Evolutionary conservation across 2,329 filamentous ascomycete genomes (phyloP).

Genomic region (Trichoderma atroviride): DNA sequence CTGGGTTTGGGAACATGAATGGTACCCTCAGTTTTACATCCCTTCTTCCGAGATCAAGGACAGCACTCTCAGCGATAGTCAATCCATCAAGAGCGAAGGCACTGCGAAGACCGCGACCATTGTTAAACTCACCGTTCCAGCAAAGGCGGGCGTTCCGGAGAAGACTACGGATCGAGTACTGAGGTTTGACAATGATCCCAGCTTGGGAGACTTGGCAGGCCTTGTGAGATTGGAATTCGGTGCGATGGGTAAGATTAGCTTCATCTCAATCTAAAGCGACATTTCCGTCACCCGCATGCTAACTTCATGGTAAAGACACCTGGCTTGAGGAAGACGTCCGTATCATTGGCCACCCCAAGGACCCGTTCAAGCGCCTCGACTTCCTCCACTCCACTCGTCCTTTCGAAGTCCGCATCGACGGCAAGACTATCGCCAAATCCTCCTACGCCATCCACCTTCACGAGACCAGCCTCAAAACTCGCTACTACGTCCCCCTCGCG

Average conservation of each 20-base stretch:
- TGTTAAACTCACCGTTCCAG: conserved; percentile 38
- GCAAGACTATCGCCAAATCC: conserved; percentile 51
- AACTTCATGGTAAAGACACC: conserved; percentile 35
- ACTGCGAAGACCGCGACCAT: conserved; percentile 34
- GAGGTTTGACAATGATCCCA: conserved; percentile 45
- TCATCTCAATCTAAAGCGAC: neutral
- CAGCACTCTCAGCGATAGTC: conserved; percentile 35
- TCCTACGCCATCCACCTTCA: conserved; percentile 55
- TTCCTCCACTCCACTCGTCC: conserved; percentile 58
- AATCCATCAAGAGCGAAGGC: conserved; percentile 34
- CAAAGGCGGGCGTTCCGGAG: conserved; percentile 32
- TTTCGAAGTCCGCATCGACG: conserved; percentile 54
- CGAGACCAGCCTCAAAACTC: conserved; percentile 61
- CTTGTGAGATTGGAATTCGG: conserved; percentile 42
- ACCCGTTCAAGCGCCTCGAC: conserved; percentile 68
- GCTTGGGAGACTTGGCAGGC: conserved; percentile 39
- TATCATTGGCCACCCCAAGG: conserved; percentile 66
- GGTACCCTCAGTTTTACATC: conserved; percentile 52
- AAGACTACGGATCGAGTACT: conserved; percentile 40
- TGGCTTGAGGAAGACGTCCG: conserved; percentile 60
- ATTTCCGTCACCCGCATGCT: neutral
- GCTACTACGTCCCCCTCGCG: conserved; percentile 62
- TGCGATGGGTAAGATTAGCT: conserved; percentile 37
- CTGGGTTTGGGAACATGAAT: conserved; percentile 51
- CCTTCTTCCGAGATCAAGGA: conserved; percentile 37